phyloP scores from a whole-genome alignment of 2,329 filamentous ascomycete genomes.

The Aspergillus japonicus region DNA sequence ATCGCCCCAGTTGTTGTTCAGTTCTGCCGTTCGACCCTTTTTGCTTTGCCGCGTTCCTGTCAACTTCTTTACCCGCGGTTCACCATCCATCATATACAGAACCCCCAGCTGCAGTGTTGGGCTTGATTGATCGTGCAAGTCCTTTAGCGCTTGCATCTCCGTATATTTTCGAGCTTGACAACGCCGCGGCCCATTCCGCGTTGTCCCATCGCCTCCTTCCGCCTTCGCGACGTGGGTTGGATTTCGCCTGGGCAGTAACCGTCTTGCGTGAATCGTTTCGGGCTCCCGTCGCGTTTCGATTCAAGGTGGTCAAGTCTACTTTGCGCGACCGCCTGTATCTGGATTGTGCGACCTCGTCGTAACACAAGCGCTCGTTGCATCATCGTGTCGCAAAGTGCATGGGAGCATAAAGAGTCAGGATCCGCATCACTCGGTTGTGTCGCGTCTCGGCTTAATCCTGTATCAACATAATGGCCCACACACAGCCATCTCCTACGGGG shows the following conservation, averaged over 20 bases:
- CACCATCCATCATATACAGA: slow-evolving; percentile 2
- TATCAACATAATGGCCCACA: slow-evolving; percentile 63
- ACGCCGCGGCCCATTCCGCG: background rate
- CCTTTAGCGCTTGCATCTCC: slow-evolving; percentile 1
- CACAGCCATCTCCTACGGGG: slow-evolving; percentile 77
- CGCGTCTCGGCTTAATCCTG: slow-evolving; percentile 7
- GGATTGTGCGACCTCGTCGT: slow-evolving; percentile 21
- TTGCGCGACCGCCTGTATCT: slow-evolving; percentile 17
- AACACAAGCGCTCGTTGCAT: slow-evolving; percentile 29
- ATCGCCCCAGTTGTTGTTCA: slow-evolving; percentile 1
- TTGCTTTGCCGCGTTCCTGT: slow-evolving; percentile 13
- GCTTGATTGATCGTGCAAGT: slow-evolving; percentile 1
- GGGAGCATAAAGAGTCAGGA: slow-evolving; percentile 12
- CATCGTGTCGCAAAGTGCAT: slow-evolving; percentile 32
- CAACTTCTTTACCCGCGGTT: slow-evolving; percentile 4
- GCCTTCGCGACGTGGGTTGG: background rate
- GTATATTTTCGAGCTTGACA: background rate
- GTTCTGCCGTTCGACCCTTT: slow-evolving; percentile 9
- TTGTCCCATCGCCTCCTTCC: background rate
- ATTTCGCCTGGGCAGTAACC: background rate
- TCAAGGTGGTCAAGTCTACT: slow-evolving; percentile 12
- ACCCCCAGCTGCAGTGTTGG: background rate
- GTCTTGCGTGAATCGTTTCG: slow-evolving; percentile 6
- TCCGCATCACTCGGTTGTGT: slow-evolving; percentile 9
- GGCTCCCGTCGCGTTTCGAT: slow-evolving; percentile 11